Conservation (phyloP, 306 rosid species). For the Lithocarpus polystachyus region DNA sequence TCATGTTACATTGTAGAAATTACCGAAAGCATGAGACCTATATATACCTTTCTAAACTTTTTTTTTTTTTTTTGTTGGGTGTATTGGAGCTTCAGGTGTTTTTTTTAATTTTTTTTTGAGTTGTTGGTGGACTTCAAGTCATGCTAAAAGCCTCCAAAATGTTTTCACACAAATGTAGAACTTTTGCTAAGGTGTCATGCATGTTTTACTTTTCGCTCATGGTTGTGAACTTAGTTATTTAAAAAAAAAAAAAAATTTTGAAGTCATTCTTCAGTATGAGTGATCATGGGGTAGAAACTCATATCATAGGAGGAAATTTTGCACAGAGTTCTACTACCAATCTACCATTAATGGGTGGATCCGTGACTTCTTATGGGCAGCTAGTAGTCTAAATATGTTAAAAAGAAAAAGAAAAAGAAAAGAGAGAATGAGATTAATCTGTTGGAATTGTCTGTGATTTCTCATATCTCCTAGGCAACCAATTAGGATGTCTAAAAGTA, state of each 20-base stretch:
- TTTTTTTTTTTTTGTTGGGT: neutral
- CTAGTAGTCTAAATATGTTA: too few species aligned
- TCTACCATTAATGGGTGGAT: too few species aligned
- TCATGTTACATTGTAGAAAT: neutral
- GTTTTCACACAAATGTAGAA: neutral
- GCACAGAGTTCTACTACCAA: too few species aligned
- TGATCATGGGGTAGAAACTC: too few species aligned
- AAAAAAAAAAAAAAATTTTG: too few species aligned
- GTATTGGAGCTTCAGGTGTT: neutral
- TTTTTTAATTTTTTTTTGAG: neutral
- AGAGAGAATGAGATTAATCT: too few species aligned
- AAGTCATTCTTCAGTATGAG: too few species aligned
- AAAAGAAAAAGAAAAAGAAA: too few species aligned
- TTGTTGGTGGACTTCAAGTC: neutral
- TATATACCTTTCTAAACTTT: neutral
- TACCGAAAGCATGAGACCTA: neutral
- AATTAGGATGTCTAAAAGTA: neutral
- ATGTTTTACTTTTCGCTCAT: neutral
- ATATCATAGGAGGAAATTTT: too few species aligned
- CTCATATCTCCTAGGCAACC: too few species aligned
- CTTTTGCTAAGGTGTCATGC: neutral
- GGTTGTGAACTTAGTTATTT: neutral
- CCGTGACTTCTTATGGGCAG: too few species aligned
- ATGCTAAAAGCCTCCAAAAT: neutral
- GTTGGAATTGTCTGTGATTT: neutral